Evolutionary conservation across 2,329 filamentous ascomycete species (phyloP), one percentile per base, ranked within the genome.

Genomic region (Akanthomyces uredinophilus): DNA sequence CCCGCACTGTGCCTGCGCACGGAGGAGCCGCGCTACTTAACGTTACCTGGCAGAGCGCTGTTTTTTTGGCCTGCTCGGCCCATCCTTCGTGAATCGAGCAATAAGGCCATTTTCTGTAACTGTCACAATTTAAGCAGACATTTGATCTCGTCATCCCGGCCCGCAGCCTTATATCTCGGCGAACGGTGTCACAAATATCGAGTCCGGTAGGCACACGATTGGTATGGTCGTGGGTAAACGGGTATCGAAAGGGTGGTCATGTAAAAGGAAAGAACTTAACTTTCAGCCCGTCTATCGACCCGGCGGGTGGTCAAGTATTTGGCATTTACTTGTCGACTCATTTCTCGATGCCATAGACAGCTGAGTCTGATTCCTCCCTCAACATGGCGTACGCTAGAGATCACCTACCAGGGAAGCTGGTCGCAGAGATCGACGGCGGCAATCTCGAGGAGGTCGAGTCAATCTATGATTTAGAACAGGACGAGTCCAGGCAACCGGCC

Each of bases 1-100:
- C 51, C 59, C 59, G 59, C 59, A 61, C 51, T 61, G 59, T 61
- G 59, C 37, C 37, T 20, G 16, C 22, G 16, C 29, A 24, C 4
- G 47, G 27, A 14, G 14, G 47, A 13, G 24, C 18, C 32, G 8
- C 22, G 24, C 10, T 16, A 27, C 11, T 13, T 47, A 8, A n/a
- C n/a, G n/a, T n/a, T 47, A 8, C 22, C 11, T 47, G 22, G 7
- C 22, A 2, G 32, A 5, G 27, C 27, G 27, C 27, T 6, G 4
- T 46, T 2, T 46, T n/a, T 46, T 3, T 46, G 20, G 6, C 43
- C 44, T 47, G 44, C n/a, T 47, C 44, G 13, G 10, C 22, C 44
- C 11, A 47, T 47, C 11, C 22, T 13, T 47, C 11, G 13, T 13
- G 44, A 47, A 47, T 16, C 27, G 11, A n/a, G 44, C 44, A 47